A percentile compares a stretch with the other conserved stretches of the same genome.
Conservation (phyloP, 106 monocot species). For the Chionographis japonica region DNA sequence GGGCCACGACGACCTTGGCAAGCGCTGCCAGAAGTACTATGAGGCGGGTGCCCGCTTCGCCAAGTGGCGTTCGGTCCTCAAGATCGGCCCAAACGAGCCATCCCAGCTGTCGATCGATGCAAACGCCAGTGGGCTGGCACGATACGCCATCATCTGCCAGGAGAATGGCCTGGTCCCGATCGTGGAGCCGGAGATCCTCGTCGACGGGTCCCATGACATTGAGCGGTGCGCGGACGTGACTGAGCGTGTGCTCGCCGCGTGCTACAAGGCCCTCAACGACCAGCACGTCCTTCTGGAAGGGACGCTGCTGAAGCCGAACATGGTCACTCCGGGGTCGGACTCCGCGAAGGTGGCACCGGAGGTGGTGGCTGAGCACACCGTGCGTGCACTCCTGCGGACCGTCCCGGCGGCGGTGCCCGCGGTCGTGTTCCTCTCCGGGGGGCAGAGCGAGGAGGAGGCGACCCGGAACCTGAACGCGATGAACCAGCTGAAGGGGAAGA, state of each 20-base stretch:
- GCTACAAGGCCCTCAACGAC: constrained; percentile 49
- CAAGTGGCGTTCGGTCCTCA: constrained; percentile 17
- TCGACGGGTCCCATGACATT: constrained; percentile 36
- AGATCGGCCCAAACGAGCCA: constrained; percentile 34
- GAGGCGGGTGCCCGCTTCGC: constrained; percentile 32
- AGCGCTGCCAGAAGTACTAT: constrained; percentile 47
- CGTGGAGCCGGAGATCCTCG: constrained; percentile 48
- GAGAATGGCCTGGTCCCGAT: constrained; percentile 30
- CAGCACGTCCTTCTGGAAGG: constrained; percentile 47
- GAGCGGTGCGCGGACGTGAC: constrained; percentile 36
- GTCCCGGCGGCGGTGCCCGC: constrained; percentile 48
- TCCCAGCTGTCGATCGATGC: constrained; percentile 36
- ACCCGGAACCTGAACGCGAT: constrained; percentile 32
- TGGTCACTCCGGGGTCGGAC: constrained; percentile 46
- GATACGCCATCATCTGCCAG: constrained; percentile 50
- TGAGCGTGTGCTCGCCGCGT: constrained; percentile 39
- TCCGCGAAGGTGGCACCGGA: constrained; percentile 11
- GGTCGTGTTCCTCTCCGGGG: constrained; percentile 43
- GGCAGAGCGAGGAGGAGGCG: constrained; percentile 45
- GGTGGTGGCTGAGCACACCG: constrained; percentile 32
- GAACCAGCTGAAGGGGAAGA: constrained; percentile 36
- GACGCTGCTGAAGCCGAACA: constrained; percentile 45
- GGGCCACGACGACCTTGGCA: constrained; percentile 18
- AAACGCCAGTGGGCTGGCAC: constrained; percentile 37
- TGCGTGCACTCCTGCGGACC: constrained; percentile 43